Evolutionary conservation across 768 basidiomycete genomes (phyloP).

Genomic region (Pleurotus tuoliensis): DNA sequence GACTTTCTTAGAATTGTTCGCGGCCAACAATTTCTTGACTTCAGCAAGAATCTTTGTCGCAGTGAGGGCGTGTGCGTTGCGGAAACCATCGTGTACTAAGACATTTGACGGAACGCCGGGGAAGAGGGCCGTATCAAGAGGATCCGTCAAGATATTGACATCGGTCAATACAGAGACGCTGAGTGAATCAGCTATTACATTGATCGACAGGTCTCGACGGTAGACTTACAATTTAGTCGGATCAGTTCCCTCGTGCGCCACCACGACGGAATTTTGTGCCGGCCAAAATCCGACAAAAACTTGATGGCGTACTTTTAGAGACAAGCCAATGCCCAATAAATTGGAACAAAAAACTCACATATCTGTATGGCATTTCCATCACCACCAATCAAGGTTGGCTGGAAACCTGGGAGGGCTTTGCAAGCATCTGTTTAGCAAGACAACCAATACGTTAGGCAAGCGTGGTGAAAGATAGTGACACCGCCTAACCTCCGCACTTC

Average conservation of each 20-base stretch:
- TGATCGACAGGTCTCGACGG: neutral
- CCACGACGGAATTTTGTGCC: slow-evolving; percentile 45
- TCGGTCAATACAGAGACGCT: slow-evolving; percentile 54
- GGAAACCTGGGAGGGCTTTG: slow-evolving; percentile 34
- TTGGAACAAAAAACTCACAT: slow-evolving; percentile 28
- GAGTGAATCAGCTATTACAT: neutral
- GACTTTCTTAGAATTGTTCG: slow-evolving; percentile 34
- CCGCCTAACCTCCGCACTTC: slow-evolving; percentile 40
- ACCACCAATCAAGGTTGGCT: slow-evolving; percentile 42
- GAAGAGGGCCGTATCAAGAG: slow-evolving; percentile 44
- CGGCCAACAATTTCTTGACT: slow-evolving; percentile 34
- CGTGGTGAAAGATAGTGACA: neutral
- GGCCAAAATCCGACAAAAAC: slow-evolving; percentile 59
- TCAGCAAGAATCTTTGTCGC: slow-evolving; percentile 40
- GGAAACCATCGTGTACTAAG: slow-evolving; percentile 52
- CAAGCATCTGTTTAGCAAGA: slow-evolving; percentile 33
- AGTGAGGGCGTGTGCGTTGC: slow-evolving; percentile 43
- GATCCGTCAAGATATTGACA: slow-evolving; percentile 32
- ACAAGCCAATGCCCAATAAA: neutral
- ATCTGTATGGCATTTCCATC: slow-evolving; percentile 45
- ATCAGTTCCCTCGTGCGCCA: slow-evolving; percentile 61
- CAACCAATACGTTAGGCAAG: neutral
- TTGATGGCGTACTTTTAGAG: slow-evolving; percentile 16
- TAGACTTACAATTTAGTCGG: slow-evolving; percentile 44
- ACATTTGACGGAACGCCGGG: slow-evolving; percentile 45